phyloP scores from a whole-genome alignment of 352 stramenopile species.

The Thalassiosira livingstoniorum region DNA sequence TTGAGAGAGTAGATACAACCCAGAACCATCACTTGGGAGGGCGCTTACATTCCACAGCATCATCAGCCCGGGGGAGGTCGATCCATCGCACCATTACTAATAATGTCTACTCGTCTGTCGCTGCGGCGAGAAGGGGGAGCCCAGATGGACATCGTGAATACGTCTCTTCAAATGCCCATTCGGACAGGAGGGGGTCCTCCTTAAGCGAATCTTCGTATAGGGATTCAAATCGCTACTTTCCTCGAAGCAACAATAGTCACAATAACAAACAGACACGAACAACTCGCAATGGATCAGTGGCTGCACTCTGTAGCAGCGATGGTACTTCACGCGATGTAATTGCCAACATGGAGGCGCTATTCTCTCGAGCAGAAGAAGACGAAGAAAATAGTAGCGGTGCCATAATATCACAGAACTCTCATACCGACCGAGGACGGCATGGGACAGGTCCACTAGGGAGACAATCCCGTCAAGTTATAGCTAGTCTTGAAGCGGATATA shows the following conservation, averaged over 20 bases:
- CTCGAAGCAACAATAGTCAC: background rate
- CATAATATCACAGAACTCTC: background rate
- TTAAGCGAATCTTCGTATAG: background rate
- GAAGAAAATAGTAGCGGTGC: background rate
- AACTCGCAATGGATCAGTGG: background rate
- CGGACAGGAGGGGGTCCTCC: background rate
- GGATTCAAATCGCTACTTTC: too few species aligned
- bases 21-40: background rate
- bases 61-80: background rate
- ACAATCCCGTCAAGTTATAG: constrained; percentile 18
- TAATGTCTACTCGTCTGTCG: background rate
- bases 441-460: background rate
- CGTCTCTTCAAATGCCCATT: too few species aligned
- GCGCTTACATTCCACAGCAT: background rate
- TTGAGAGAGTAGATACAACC: background rate
- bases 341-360: constrained; percentile 4
- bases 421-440: background rate
- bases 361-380: background rate
- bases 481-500: constrained; percentile 22
- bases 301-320: background rate
- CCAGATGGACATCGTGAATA: too few species aligned
- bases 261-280: background rate
- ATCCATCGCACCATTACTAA: background rate
- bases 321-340: background rate
- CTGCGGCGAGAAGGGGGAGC: background rate